Evolutionary conservation across 1,284 basidiomycete genomes (phyloP), one percentile per base, ranked within the genome.

Genomic region (Ganoderma multipileum): DNA sequence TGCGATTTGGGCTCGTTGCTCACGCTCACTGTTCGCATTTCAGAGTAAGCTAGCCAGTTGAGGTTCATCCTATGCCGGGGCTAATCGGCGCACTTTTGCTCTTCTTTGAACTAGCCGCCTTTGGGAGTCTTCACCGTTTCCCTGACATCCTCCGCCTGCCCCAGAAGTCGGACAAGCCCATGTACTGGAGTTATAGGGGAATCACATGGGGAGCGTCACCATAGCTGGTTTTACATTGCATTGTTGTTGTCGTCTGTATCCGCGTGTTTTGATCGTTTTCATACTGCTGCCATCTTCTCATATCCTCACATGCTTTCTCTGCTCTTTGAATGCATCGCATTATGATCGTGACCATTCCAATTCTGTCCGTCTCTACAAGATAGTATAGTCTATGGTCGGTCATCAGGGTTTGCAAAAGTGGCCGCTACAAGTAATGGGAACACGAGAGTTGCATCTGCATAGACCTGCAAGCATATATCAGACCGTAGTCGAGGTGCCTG

Each of bases 361-460:
- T 14, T 18, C 16, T 20, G 16, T n/a, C n/a, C 20, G 26, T 11
- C 20, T 36, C n/a, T 28, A 28, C n/a, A 42, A 18, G 38, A 16
- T 12, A 18, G 16, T 36, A n/a, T 20, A 0, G 1, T 52, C 39
- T 70, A 61, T 47, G 55, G 33, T 11, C 26, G 58, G 20, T 30
- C 8, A 1, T 68, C 64, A 3, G 59, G 54, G 58, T 84, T 85
- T 5, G 84, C 90, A 75, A 89, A 91, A 0, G 91, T 93, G 4
- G 89, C 89, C 2, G 91, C 91, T 0, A 94, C 91, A 2, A 93
- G 81, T 64, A 93, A 73, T 2, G 91, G 92, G 79, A 93, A 94
- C 8, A 92, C 89, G 14, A 94, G 84, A 0, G 92, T 93, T 7
- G 91, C 92, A 75, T 89, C 88, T 59, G 86, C 86, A 72, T 82